These are phyloP conservation scores for Colletotrichum orbiculare DNA, from an alignment of 2,329 filamentous ascomycete genomes.

Conservation along the genomic window DNA sequence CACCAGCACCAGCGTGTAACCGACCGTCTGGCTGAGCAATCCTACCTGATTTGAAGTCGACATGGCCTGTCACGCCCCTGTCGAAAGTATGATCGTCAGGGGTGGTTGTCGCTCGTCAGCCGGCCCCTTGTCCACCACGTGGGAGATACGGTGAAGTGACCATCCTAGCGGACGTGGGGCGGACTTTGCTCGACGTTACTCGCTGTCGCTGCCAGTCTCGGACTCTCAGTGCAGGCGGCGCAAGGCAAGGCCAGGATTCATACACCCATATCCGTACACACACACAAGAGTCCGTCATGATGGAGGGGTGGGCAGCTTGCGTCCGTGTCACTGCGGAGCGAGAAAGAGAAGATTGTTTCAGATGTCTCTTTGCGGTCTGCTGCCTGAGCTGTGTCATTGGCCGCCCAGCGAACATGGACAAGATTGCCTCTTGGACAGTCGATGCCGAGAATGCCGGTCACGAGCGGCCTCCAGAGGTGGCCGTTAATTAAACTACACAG, in stretches of 20 bases:
- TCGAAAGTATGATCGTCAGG: slow-evolving; percentile 33
- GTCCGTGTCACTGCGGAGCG: slow-evolving; percentile 33
- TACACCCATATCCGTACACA: too few relatives aligned
- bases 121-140: slow-evolving; percentile 33
- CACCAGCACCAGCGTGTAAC: slow-evolving; percentile 1
- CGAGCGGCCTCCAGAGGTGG: too few relatives aligned
- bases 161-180: slow-evolving; percentile 11
- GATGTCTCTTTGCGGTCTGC: slow-evolving; percentile 21
- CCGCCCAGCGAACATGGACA: slow-evolving; percentile 9
- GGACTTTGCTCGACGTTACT: background rate
- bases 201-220: too few relatives aligned
- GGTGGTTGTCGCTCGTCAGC: slow-evolving; percentile 26
- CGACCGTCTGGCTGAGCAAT: slow-evolving; percentile 3
- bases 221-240: too few relatives aligned
- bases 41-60: slow-evolving; percentile 12
- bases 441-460: slow-evolving; percentile 25
- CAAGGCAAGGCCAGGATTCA: too few relatives aligned
- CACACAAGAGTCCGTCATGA: background rate
- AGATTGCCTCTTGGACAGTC: slow-evolving; percentile 7
- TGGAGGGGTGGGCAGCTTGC: slow-evolving; percentile 15
- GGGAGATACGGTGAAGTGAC: slow-evolving; percentile 27
- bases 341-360: slow-evolving; percentile 31
- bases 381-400: slow-evolving; percentile 12
- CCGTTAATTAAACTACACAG: too few relatives aligned
- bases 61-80: slow-evolving; percentile 22